Conservation (phyloP, 345 rosid genomes). For the Arabidopsis arenosa region DNA sequence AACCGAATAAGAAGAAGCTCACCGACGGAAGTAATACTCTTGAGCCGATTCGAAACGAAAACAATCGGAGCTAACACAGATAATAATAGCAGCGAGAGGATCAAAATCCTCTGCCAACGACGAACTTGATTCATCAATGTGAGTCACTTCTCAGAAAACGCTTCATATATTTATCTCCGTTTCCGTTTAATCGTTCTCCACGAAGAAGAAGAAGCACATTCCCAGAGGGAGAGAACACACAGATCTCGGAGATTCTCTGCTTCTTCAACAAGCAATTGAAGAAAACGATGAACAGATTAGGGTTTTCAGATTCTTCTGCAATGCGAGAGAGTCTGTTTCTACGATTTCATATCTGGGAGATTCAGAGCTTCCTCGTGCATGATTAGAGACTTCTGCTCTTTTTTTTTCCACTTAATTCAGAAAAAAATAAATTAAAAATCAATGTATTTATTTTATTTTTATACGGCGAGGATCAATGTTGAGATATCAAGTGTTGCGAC, state of each 20-base stretch:
- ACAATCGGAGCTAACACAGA: slow-evolving; percentile 79
- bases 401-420: slow-evolving; percentile 14
- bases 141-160: slow-evolving; percentile 32
- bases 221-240: slow-evolving; percentile 23
- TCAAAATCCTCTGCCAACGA: slow-evolving; percentile 78
- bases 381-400: slow-evolving; percentile 42
- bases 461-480: neutral
- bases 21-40: slow-evolving; percentile 62
- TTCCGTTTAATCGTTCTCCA: slow-evolving; percentile 52
- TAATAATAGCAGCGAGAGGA: slow-evolving; percentile 76
- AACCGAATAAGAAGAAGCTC: slow-evolving; percentile 27
- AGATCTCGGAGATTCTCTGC: slow-evolving; percentile 48
- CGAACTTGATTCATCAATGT: slow-evolving; percentile 73
- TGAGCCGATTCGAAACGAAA: slow-evolving; percentile 62
- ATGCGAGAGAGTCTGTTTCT: slow-evolving; percentile 20
- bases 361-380: slow-evolving; percentile 50
- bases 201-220: slow-evolving; percentile 52
- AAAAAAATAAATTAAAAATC: neutral
- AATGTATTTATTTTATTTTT: neutral
- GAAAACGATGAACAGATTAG: slow-evolving; percentile 40
- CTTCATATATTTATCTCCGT: slow-evolving; percentile 31
- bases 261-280: slow-evolving; percentile 41
- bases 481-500: neutral
- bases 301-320: slow-evolving; percentile 47
- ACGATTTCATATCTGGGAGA: slow-evolving; percentile 35